phyloP scores from a whole-genome alignment of 208 protist genomes.

The Acanthamoeba lugdunensis region DNA sequence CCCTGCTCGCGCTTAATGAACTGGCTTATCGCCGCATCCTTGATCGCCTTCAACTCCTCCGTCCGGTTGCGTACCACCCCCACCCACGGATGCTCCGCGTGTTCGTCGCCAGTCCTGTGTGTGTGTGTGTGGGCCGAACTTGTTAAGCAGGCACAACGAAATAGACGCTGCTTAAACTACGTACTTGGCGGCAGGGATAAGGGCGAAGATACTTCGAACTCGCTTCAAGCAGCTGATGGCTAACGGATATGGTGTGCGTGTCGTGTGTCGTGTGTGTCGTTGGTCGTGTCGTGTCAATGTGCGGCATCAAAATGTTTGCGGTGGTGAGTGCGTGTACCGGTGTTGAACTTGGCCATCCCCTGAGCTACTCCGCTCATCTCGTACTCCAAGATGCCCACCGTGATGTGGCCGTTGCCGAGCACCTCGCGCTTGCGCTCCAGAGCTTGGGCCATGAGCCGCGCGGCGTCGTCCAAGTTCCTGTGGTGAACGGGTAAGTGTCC shows the following conservation, averaged over 20 bases:
- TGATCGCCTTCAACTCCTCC: not conserved
- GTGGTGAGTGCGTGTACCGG: not conserved
- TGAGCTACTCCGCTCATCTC: conserved; percentile 8
- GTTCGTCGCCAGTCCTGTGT: not conserved
- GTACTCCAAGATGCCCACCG: not conserved
- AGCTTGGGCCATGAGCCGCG: not conserved
- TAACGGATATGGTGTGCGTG: not conserved
- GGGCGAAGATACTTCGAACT: not conserved
- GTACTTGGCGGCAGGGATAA: not conserved
- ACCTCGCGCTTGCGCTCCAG: not conserved
- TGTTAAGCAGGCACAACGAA: not conserved
- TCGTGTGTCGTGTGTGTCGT: not conserved
- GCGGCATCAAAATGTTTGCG: too few relatives aligned
- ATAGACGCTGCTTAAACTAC: too few relatives aligned
- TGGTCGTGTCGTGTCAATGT: not conserved
- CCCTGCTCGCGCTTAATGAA: not conserved
- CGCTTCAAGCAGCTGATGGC: not conserved
- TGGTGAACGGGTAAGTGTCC: too few relatives aligned
- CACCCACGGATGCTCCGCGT: conserved; percentile 1
- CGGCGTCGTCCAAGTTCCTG: not conserved
- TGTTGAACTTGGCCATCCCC: not conserved
- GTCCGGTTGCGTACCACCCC: not conserved
- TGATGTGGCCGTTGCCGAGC: not conserved
- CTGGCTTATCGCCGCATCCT: not conserved
- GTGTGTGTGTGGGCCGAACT: not conserved